A percentile compares a stretch with the other conserved stretches of the same genome.
Evolutionary conservation across 2,329 filamentous ascomycete species (phyloP).

Genomic region (Penicillium sp.): DNA sequence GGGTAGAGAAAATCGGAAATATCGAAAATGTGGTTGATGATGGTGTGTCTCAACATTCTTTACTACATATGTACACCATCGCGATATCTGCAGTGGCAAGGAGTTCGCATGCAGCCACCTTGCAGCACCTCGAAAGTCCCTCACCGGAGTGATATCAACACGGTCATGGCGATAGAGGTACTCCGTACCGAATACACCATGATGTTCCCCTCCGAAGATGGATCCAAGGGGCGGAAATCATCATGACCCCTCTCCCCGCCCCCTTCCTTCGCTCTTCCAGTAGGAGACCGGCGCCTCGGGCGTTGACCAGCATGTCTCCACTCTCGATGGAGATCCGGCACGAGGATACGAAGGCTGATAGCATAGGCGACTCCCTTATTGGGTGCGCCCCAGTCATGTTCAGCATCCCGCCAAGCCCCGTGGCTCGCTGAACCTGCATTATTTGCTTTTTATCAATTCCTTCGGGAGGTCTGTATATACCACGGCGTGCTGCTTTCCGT

Average conservation of each 20-base stretch:
- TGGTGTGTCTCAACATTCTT: no score
- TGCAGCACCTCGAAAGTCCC: conserved; percentile 7
- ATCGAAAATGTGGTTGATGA: no score
- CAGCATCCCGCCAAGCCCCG: conserved; percentile 15
- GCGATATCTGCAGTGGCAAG: conserved; percentile 16
- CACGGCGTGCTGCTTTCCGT: conserved; percentile 1
- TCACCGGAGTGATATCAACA: conserved; percentile 5
- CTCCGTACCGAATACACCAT: no score
- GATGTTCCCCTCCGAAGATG: no score
- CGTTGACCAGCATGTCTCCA: conserved; percentile 10
- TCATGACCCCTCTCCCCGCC: conserved; percentile 9
- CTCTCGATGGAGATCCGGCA: conserved; percentile 11
- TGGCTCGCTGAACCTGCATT: conserved; percentile 15
- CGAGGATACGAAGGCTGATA: conserved; percentile 13
- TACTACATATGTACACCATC: no score
- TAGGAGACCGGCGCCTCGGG: conserved; percentile 7
- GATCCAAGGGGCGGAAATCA: no score
- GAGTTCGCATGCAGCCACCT: conserved; percentile 21
- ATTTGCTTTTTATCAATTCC: conserved; percentile 6
- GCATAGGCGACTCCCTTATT: conserved; percentile 15
- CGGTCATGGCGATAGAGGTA: no score
- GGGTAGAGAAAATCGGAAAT: no score
- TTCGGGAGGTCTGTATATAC: no score
- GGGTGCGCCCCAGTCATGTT: conserved; percentile 17
- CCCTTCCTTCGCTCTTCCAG: conserved; percentile 1